Conservation (phyloP, 2,329 filamentous ascomycete genomes). For the Penicillium janthinellum region DNA sequence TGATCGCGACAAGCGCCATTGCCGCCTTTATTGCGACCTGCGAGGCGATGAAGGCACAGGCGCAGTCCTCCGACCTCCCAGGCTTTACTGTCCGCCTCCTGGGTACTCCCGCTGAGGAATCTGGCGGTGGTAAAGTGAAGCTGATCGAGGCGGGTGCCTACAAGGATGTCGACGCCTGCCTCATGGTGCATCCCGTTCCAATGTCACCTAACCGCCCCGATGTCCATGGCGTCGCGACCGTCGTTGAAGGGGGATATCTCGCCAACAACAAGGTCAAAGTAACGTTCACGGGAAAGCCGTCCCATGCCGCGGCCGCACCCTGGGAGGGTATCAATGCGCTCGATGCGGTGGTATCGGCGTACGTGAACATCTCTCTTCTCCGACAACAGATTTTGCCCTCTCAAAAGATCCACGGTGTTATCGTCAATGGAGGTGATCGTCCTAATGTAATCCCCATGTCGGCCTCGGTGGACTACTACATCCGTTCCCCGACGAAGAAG, state of each 20-base stretch:
- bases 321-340: conserved; percentile 63
- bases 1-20: conserved; percentile 37
- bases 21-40: conserved; percentile 39
- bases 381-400: conserved; percentile 58
- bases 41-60: conserved; percentile 29
- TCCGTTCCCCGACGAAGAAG: conserved; percentile 45
- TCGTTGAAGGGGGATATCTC: conserved; percentile 30
- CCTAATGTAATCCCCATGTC: conserved; percentile 61
- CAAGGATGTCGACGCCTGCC: conserved; percentile 38
- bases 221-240: conserved; percentile 26
- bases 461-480: conserved; percentile 47
- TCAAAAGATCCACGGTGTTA: conserved; percentile 55
- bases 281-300: conserved; percentile 53
- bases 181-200: conserved; percentile 45
- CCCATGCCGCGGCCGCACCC: conserved; percentile 58
- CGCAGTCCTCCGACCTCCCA: conserved; percentile 4
- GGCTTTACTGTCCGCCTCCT: conserved; percentile 37
- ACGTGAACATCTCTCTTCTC: conserved; percentile 51
- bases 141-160: conserved; percentile 48
- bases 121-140: conserved; percentile 39
- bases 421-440: conserved; percentile 55
- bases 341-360: conserved; percentile 56
- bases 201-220: conserved; percentile 26
- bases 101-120: conserved; percentile 41
- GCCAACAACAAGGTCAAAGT: conserved; percentile 40